A percentile compares a stretch with the other conserved stretches of the same genome.
phyloP scores from a whole-genome alignment of 1,284 basidiomycete genomes.

The Ceratobasidium sp. region DNA sequence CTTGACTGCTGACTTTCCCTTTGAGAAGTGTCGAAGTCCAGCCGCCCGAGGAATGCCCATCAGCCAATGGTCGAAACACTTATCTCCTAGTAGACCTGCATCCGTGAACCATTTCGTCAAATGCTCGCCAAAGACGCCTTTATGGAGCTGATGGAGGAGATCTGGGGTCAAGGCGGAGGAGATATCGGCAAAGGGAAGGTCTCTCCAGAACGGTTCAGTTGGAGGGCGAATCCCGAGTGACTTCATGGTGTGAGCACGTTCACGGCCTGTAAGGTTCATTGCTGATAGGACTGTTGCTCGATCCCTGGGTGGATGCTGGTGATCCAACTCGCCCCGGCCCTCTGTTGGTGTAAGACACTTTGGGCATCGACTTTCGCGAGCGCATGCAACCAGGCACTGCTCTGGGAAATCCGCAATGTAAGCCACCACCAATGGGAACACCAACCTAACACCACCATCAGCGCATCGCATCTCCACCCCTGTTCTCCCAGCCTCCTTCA shows the following conservation, averaged over 20 bases:
- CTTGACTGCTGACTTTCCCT: neutral
- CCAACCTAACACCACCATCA: neutral
- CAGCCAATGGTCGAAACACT: conserved; percentile 52
- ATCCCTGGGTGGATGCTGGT: neutral
- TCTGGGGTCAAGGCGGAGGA: conserved; percentile 42
- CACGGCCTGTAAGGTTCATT: too few species aligned
- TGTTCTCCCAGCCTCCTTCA: too few species aligned
- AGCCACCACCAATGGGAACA: neutral
- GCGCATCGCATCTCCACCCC: neutral
- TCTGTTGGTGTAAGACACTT: neutral
- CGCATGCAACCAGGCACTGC: neutral
- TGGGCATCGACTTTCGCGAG: neutral
- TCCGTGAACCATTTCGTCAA: conserved; percentile 54
- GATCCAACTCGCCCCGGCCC: too few species aligned
- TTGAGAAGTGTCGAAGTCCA: neutral
- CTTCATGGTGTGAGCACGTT: neutral
- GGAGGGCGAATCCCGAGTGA: conserved; percentile 1
- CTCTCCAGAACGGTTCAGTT: conserved; percentile 29
- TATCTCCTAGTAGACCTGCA: conserved; percentile 14
- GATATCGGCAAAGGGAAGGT: conserved; percentile 42
- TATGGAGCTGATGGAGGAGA: conserved; percentile 42
- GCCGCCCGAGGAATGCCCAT: conserved; percentile 36
- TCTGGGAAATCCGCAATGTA: neutral
- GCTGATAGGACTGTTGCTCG: neutral
- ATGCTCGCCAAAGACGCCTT: conserved; percentile 57